Evolutionary conservation across 345 rosid genomes (phyloP), one percentile per base, ranked within the genome.

Genomic region (Triadica sebifera): DNA sequence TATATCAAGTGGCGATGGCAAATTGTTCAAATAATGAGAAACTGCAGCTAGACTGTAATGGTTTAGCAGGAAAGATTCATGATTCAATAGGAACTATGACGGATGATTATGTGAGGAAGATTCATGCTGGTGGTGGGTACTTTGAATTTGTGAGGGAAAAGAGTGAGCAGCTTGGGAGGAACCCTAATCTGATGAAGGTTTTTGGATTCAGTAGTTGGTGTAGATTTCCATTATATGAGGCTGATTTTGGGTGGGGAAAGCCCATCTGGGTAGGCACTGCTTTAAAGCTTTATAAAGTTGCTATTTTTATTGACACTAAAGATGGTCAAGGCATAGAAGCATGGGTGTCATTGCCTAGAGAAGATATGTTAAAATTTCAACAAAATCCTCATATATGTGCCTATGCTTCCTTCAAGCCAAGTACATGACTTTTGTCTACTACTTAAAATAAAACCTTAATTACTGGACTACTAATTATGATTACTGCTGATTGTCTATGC

Each of bases 231-330:
- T 69, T 77, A 4, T 72, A 75, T 7, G 79, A 79, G 5, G 63
- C 75, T 38, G 82, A 81, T 72, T 80, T 80, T 45, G 80, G 86
- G 46, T 78, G 82, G 84, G 80, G 77, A 67, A 84, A 57, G 34
- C 82, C 81, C 4, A 38, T 53, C 12, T 72, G 86, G 81, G 69
- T 59, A 12, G 63, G 67, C 39, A 74, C 67, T 19, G 75, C 73
- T 3, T 5, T 65, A 6, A 67, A 47, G 37, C 25, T 25, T 56
- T 62, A 77, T 19, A 38, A 67, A 7, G 57, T 69, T 29, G 76
- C 72, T 0, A 24, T 75, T 43, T 52, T 79, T 4, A 24, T 76
- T 7, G 84, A 78, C 8, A 61, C 71, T 2, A 45, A 34, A 6
- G 78, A 62, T 67, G 82, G 79, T 0, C 12, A 46, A 34, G 85